A percentile compares a stretch with the other conserved stretches of the same genome.
These are phyloP conservation scores for Xylaria digitata DNA, from an alignment of 2,329 filamentous ascomycete genomes.

Conservation along the genomic window DNA sequence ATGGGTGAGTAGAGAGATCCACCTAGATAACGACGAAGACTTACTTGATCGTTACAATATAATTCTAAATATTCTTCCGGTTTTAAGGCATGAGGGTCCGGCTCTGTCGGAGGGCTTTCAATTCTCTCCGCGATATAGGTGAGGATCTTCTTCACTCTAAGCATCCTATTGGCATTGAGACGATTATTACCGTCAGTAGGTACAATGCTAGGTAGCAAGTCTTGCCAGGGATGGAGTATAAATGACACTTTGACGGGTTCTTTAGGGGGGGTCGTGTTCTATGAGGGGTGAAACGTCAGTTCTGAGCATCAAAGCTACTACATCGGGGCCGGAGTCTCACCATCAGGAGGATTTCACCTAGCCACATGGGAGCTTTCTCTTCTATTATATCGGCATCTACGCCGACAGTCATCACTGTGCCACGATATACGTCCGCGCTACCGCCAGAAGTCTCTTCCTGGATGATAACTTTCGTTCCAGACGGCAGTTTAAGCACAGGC, in stretches of 20 bases:
- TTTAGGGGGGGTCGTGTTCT: slow-evolving; percentile 85
- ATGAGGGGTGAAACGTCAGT: slow-evolving; percentile 26
- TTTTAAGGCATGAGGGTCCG: slow-evolving; percentile 70
- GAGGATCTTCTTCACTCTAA: slow-evolving; percentile 93
- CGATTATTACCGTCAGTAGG: slow-evolving; percentile 85
- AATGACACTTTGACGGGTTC: slow-evolving; percentile 98
- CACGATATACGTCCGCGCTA: slow-evolving; percentile 88
- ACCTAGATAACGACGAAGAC: slow-evolving; percentile 46
- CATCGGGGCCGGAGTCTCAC: slow-evolving; percentile 54
- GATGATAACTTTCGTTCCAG: slow-evolving; percentile 73
- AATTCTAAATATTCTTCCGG: slow-evolving; percentile 95
- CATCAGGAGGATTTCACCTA: slow-evolving; percentile 84
- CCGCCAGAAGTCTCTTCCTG: slow-evolving; percentile 76
- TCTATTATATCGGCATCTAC: slow-evolving; percentile 85
- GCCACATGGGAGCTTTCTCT: slow-evolving; percentile 88
- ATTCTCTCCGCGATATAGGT: slow-evolving; percentile 93
- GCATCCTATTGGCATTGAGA: slow-evolving; percentile 96
- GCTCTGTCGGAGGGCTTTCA: slow-evolving; percentile 72
- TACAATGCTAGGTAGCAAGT: slow-evolving; percentile 78
- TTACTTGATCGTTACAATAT: slow-evolving; percentile 91
- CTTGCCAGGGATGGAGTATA: slow-evolving; percentile 83
- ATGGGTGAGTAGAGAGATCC: slow-evolving; percentile 39
- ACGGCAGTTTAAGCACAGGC: slow-evolving; percentile 78
- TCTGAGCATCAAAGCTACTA: background rate
- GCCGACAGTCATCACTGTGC: slow-evolving; percentile 82